Evolutionary conservation across 2,329 filamentous ascomycete genomes (phyloP).

Genomic region (Falciphora oryzae): DNA sequence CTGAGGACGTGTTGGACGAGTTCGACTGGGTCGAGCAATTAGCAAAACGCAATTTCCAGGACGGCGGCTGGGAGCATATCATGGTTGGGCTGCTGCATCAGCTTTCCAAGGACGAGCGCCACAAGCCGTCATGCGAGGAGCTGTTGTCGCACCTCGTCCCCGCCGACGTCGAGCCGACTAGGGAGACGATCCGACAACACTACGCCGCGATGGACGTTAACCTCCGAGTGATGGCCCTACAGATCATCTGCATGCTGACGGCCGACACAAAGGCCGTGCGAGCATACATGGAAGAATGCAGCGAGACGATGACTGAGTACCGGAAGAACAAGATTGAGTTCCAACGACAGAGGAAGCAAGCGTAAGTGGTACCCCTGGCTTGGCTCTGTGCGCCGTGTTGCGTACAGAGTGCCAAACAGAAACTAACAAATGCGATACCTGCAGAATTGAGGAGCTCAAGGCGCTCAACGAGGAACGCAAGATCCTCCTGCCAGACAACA

Average conservation of each 20-base stretch:
- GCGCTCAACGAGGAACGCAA: constrained; percentile 67
- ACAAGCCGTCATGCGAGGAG: constrained; percentile 68
- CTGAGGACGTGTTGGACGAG: constrained; percentile 66
- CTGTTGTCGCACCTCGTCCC: constrained; percentile 79
- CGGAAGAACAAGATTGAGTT: constrained; percentile 94
- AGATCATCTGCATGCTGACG: constrained; percentile 81
- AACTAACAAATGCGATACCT: constrained; percentile 22
- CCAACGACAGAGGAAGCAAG: constrained; percentile 69
- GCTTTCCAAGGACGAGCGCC: constrained; percentile 67
- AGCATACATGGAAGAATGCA: constrained; percentile 85
- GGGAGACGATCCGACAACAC: constrained; percentile 64
- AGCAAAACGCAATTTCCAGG: constrained; percentile 74
- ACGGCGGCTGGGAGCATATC: constrained; percentile 89
- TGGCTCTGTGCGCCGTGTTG: background rate
- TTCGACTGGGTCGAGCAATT: constrained; percentile 85
- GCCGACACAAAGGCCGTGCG: constrained; percentile 81
- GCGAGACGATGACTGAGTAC: constrained; percentile 88
- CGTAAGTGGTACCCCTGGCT: constrained; percentile 39
- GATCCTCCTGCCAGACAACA: constrained; percentile 65
- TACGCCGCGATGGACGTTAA: constrained; percentile 80
- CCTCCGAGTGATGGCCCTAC: constrained; percentile 69
- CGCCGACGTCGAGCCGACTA: constrained; percentile 65
- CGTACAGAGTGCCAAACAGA: background rate
- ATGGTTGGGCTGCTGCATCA: constrained; percentile 83
- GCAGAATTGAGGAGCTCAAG: constrained; percentile 64